These are phyloP conservation scores for Blastobotrys serpentis DNA, from an alignment of 1,139 yeast genomes.

Conservation along the genomic window DNA sequence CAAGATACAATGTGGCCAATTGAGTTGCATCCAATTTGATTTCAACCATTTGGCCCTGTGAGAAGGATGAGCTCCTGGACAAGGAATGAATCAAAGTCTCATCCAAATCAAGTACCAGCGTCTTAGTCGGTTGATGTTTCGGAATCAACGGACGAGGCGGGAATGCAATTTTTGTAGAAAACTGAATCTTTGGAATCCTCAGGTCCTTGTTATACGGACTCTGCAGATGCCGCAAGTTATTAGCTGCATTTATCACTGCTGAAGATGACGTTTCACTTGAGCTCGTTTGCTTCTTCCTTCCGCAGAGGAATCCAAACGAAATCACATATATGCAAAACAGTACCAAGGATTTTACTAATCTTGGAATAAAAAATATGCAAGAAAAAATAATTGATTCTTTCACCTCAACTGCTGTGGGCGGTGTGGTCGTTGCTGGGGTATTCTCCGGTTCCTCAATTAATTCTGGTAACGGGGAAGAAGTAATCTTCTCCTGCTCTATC, in stretches of 20 bases:
- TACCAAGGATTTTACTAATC: not conserved
- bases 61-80: constrained; percentile 59
- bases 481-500: not conserved
- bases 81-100: constrained; percentile 92
- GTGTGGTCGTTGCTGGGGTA: not conserved
- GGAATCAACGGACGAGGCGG: constrained; percentile 19
- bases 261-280: not conserved
- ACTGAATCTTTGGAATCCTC: constrained; percentile 10
- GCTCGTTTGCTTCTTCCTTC: not conserved
- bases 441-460: constrained; percentile 2
- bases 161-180: constrained; percentile 11
- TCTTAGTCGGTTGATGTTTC: constrained; percentile 53
- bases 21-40: constrained; percentile 61
- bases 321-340: not conserved
- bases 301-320: not conserved
- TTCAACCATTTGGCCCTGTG: constrained; percentile 76
- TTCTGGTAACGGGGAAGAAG: constrained; percentile 4
- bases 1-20: constrained; percentile 78
- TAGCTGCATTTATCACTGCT: not conserved
- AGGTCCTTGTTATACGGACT: constrained; percentile 14
- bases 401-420: not conserved
- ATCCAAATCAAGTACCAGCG: constrained; percentile 82
- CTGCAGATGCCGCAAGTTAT: constrained; percentile 14
- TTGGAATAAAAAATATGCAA: not conserved
- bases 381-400: not conserved